Evolutionary conservation across 345 rosid species (phyloP).

Genomic region (Arabidopsis arenosa): DNA sequence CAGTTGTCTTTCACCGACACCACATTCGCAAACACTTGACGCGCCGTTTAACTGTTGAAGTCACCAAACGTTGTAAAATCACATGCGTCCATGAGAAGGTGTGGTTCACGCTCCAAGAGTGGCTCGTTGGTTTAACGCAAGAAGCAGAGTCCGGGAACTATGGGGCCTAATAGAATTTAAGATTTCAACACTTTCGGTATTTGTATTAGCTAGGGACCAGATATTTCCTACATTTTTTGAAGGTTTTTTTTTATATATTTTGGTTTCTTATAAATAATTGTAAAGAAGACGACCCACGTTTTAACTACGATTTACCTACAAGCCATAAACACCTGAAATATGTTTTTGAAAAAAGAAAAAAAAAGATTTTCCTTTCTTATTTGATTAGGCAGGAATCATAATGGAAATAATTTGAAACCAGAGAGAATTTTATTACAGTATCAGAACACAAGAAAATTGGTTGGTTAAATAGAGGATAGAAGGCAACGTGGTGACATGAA

Average conservation of each 20-base stretch:
- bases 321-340: background rate
- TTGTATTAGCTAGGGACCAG: background rate
- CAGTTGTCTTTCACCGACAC: slow-evolving; percentile 46
- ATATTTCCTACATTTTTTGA: background rate
- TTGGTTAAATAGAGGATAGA: background rate
- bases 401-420: background rate
- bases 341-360: background rate
- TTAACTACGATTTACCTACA: background rate
- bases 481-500: slow-evolving; percentile 35
- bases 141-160: background rate
- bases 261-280: background rate
- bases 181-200: slow-evolving; percentile 1
- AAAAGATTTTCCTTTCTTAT: background rate
- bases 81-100: slow-evolving; percentile 2
- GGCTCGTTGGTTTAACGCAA: background rate
- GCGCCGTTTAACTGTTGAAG: background rate
- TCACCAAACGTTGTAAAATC: background rate
- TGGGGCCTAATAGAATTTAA: background rate
- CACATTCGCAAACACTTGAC: background rate
- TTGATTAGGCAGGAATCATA: background rate
- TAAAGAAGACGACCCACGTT: background rate
- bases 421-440: background rate
- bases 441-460: background rate
- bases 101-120: background rate
- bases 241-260: no score